A percentile compares a stretch with the other conserved stretches of the same genome.
phyloP scores from a whole-genome alignment of 176 grass and related monocot genomes.

The Oropetium thomaeum region DNA sequence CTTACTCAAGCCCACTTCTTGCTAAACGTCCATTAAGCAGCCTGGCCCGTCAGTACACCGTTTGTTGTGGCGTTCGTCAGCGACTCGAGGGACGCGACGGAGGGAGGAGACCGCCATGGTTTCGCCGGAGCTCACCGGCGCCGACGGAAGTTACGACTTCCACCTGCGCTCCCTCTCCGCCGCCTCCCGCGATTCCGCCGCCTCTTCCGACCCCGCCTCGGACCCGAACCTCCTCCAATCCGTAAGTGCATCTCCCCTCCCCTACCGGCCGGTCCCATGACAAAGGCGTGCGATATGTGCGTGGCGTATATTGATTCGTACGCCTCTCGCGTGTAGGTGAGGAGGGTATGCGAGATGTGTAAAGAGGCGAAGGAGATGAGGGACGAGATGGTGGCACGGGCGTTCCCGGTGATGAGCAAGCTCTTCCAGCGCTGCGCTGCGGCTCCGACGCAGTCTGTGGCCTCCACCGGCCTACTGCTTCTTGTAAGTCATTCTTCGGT shows the following conservation, averaged over 20 bases:
- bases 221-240: slow-evolving; percentile 84
- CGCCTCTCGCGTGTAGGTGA: slow-evolving; percentile 42
- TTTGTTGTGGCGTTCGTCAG: slow-evolving; percentile 3
- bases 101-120: slow-evolving; percentile 43
- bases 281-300: not conserved
- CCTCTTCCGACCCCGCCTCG: slow-evolving; percentile 60
- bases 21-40: too few species aligned
- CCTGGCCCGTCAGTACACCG: too few species aligned
- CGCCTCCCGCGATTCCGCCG: slow-evolving; percentile 67
- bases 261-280: not conserved
- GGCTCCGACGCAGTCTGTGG: slow-evolving; percentile 58
- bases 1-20: too few species aligned
- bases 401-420: slow-evolving; percentile 84
- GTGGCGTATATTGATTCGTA: not conserved
- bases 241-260: slow-evolving; percentile 38
- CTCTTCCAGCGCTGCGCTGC: slow-evolving; percentile 83
- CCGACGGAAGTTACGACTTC: slow-evolving; percentile 73
- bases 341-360: slow-evolving; percentile 76
- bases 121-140: slow-evolving; percentile 37
- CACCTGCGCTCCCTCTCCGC: slow-evolving; percentile 89
- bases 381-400: slow-evolving; percentile 83
- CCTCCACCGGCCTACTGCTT: slow-evolving; percentile 71
- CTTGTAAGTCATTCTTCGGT: slow-evolving; percentile 42
- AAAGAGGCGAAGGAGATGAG: slow-evolving; percentile 37
- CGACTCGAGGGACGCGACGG: not conserved